Base-by-base conservation (phyloP, 176 grass and related monocot genomes). In the Otatea glauca region DNA sequence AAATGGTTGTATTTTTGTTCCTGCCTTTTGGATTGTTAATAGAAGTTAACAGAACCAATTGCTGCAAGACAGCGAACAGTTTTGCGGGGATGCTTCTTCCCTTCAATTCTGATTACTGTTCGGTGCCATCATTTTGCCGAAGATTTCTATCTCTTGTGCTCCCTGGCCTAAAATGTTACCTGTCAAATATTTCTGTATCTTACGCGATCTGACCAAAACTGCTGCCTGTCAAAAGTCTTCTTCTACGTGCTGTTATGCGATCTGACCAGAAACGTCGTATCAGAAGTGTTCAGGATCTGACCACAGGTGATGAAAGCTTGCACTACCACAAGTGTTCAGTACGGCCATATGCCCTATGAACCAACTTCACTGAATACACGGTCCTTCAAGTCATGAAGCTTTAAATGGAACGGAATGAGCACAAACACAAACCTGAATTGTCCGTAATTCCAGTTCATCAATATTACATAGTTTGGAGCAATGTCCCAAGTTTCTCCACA, bases 41-140 rank as follows among this genome's bases (percentile, higher is more conserved):
- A 68, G 45, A 41, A 68, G 48, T 53, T 80, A 23, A 80, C 9
- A 23, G 12, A 48, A 21, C 68, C 75, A 79, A 66, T 89, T n/a
- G 56, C 35, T 73, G 37, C 43, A 48, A 58, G 67, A 24, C 45
- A 78, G 3, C 12, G 16, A 56, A 50, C 24, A 72, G 44, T 54
- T 44, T 29, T 42, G 32, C 15, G 45, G 6, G 32, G 32, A 59
- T 83, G 32, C n/a, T 76, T 32, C 23, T 34, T 3, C 27, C n/a
- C n/a, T 24, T 21, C 21, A 49, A 9, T 63, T 70, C 64, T 70
- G 44, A 76, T 35, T 35, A 61, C 21, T 18, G 9, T 42, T 69
- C n/a, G 23, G 14, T 43, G 23, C 20, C 7, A 47, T 47, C 21
- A 76, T 39, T 58, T 39, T 37, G 2, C 37, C 38, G 0, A 27